phyloP scores from a whole-genome alignment of 1,284 basidiomycete genomes.

The Ustilago crameri region DNA sequence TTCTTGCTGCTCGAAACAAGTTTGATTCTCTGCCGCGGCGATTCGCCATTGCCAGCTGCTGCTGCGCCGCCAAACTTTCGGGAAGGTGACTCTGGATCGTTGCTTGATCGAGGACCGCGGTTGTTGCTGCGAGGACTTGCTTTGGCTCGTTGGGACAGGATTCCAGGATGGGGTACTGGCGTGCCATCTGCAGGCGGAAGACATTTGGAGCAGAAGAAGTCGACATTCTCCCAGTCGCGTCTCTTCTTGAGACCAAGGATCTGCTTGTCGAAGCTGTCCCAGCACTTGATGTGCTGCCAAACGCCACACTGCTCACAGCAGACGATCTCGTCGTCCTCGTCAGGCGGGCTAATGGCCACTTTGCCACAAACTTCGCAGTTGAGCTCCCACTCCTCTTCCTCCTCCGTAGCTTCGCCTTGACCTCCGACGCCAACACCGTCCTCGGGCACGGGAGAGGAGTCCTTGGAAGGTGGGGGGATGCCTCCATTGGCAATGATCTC shows the following conservation, averaged over 20 bases:
- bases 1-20: conserved; percentile 16
- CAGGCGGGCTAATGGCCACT: conserved; percentile 75
- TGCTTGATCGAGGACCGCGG: conserved; percentile 10
- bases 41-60: conserved; percentile 11
- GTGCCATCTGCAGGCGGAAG: conserved; percentile 37
- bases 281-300: conserved; percentile 73
- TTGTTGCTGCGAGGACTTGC: conserved; percentile 32
- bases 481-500: conserved; percentile 72
- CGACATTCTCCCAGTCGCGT: conserved; percentile 55
- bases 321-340: conserved; percentile 79
- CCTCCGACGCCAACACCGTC: conserved; percentile 7
- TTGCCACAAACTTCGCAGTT: conserved; percentile 83
- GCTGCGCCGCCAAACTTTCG: conserved; percentile 10
- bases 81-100: conserved; percentile 22
- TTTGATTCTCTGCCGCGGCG: conserved; percentile 37
- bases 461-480: conserved; percentile 37
- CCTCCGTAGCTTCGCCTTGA: conserved; percentile 5
- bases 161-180: conserved; percentile 33
- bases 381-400: conserved; percentile 79
- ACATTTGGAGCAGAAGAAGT: conserved; percentile 60
- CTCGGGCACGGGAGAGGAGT: conserved; percentile 33
- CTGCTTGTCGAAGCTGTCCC: conserved; percentile 61
- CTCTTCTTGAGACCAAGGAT: conserved; percentile 34
- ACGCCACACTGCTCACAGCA: conserved; percentile 81
- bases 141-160: conserved; percentile 23